A percentile compares a stretch with the other conserved stretches of the same genome.
Evolutionary conservation across 208 protist species (phyloP).

Genomic region (Leishmania guyanensis): DNA sequence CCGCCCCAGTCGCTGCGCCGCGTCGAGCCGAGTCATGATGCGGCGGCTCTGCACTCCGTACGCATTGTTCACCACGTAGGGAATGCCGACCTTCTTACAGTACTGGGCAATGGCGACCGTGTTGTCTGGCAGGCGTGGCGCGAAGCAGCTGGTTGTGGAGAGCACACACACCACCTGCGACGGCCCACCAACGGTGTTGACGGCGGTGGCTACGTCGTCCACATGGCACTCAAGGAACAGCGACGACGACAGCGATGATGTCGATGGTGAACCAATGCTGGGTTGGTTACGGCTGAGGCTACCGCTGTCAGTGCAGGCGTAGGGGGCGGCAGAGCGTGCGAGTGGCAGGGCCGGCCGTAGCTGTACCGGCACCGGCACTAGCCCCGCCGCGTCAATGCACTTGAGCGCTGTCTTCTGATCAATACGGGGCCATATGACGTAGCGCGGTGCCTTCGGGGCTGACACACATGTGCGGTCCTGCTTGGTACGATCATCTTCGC

Average conservation of each 20-base stretch:
- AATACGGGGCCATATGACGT: conserved; percentile 96
- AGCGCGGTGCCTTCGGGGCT: conserved; percentile 30
- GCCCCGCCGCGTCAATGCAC: conserved; percentile 91
- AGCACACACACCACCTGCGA: conserved; percentile 94
- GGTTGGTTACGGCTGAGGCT: not conserved
- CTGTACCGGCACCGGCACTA: conserved; percentile 57
- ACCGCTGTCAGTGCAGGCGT: not conserved
- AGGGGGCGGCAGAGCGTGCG: conserved; percentile 6
- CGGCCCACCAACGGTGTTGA: conserved; percentile 59
- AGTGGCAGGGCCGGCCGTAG: conserved; percentile 34
- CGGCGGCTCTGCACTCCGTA: conserved; percentile 95
- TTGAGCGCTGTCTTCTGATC: conserved; percentile 99
- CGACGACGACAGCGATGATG: conserved; percentile 27
- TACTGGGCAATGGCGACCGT: conserved; percentile 91
- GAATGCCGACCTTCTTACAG: conserved; percentile 79
- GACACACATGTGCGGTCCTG: not conserved
- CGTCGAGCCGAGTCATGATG: conserved; percentile 83
- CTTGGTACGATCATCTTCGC: not conserved
- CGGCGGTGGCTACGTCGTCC: conserved; percentile 58
- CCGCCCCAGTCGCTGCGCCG: conserved; percentile 69
- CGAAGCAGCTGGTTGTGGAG: conserved; percentile 98
- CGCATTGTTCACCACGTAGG: conserved; percentile 98
- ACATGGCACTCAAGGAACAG: conserved; percentile 76
- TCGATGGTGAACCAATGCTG: not conserved
- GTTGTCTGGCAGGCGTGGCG: conserved; percentile 96